Conservation (phyloP, 805 yeast genomes). For the Myxozyma neotropica region DNA sequence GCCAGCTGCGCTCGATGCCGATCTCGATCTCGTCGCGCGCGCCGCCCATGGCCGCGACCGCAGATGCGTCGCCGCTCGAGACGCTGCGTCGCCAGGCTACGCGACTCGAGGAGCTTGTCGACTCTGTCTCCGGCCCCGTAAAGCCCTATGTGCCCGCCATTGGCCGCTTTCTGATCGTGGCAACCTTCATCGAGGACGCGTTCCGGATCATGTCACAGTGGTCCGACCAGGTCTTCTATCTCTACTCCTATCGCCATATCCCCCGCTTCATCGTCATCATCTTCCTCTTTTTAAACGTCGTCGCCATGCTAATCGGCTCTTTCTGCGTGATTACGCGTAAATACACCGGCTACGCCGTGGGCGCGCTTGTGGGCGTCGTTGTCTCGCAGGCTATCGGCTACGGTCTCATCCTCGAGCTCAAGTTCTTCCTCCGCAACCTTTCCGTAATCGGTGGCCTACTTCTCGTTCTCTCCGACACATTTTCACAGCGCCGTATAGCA, state of each 20-base stretch:
- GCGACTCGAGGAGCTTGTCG: constrained; percentile 32
- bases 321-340: constrained; percentile 69
- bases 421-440: constrained; percentile 81
- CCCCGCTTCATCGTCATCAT: constrained; percentile 76
- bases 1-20: constrained; percentile 35
- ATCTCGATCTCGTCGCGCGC: constrained; percentile 29
- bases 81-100: constrained; percentile 29
- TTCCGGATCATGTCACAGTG: constrained; percentile 82
- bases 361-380: constrained; percentile 68
- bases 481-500: constrained; percentile 64
- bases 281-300: constrained; percentile 65
- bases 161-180: constrained; percentile 88
- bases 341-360: constrained; percentile 69
- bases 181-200: constrained; percentile 90
- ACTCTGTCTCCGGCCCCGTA: constrained; percentile 31
- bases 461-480: constrained; percentile 81
- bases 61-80: constrained; percentile 33
- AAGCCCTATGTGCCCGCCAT: constrained; percentile 67
- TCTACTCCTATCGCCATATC: constrained; percentile 75
- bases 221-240: constrained; percentile 84
- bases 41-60: constrained; percentile 26
- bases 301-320: constrained; percentile 74
- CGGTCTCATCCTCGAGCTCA: constrained; percentile 79
- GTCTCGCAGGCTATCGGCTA: constrained; percentile 82
- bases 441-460: constrained; percentile 91